A percentile compares a stretch with the other conserved stretches of the same genome.
Conservation (phyloP, 257 asterid genomes). For the Plectranthus barbatus region DNA sequence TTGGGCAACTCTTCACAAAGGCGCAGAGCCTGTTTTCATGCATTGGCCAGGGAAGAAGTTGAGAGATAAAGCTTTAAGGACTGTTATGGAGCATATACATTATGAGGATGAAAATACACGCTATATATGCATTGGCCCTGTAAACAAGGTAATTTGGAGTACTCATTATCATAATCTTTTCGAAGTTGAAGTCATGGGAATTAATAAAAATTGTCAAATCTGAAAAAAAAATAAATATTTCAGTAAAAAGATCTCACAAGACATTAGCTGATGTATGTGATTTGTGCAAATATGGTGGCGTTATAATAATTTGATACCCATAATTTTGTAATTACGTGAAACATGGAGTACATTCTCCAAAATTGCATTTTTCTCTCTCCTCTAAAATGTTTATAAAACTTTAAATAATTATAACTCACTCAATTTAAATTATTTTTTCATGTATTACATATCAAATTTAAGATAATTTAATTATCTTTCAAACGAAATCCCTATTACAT, state of each 20-base stretch:
- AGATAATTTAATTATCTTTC: too few species aligned
- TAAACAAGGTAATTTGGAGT: slow-evolving; percentile 62
- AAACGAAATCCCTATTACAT: too few species aligned
- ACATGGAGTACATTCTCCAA: too few species aligned
- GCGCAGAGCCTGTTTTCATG: slow-evolving; percentile 72
- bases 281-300: background rate
- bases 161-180: background rate
- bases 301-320: too few species aligned
- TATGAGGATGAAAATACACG: slow-evolving; percentile 97
- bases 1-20: slow-evolving; percentile 79
- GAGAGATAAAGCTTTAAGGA: slow-evolving; percentile 65
- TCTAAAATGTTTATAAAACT: too few species aligned
- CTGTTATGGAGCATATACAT: slow-evolving; percentile 81
- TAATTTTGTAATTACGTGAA: too few species aligned
- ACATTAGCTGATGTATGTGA: background rate
- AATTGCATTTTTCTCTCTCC: too few species aligned
- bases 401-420: too few species aligned
- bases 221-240: background rate
- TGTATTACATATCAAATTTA: too few species aligned
- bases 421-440: too few species aligned
- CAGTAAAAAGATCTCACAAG: too few species aligned
- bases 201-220: background rate
- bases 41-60: slow-evolving; percentile 87
- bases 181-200: background rate
- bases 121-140: slow-evolving; percentile 84